phyloP scores from a whole-genome alignment of 257 asterid species.

The Plantago major region DNA sequence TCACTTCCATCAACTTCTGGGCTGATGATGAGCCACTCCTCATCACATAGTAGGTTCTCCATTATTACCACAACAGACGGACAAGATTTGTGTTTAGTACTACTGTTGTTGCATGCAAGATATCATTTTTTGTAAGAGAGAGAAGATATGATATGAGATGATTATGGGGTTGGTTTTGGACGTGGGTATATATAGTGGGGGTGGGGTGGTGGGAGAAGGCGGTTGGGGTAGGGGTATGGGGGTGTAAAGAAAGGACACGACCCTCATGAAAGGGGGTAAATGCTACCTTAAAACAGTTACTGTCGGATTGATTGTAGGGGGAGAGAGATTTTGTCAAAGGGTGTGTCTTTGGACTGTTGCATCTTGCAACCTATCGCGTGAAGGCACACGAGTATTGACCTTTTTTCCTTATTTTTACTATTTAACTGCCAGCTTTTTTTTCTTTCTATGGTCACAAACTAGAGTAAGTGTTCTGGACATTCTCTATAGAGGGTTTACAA shows the following conservation, averaged over 20 bases:
- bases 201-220: constrained; percentile 1
- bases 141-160: no score
- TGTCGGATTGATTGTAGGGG: not conserved
- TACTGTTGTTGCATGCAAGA: not conserved
- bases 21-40: constrained; percentile 41
- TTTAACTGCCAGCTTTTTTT: not conserved
- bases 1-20: constrained; percentile 1
- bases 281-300: constrained; percentile 22
- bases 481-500: no score
- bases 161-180: not conserved
- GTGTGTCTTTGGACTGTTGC: constrained; percentile 42
- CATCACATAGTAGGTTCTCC: constrained; percentile 59
- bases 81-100: not conserved
- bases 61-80: not conserved
- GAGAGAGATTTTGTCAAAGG: constrained; percentile 19
- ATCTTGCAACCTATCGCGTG: constrained; percentile 68
- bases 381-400: constrained; percentile 76
- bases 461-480: no score
- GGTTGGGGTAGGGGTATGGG: constrained; percentile 19
- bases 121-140: no score
- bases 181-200: constrained; percentile 5
- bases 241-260: constrained; percentile 52
- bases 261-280: constrained; percentile 73
- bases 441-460: no score
- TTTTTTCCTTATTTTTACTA: constrained; percentile 20